Percentiles rank a stretch among this genome's conserved stretches.
Conservation (phyloP, 2,329 filamentous ascomycete species). For the Fusarium equiseti region DNA sequence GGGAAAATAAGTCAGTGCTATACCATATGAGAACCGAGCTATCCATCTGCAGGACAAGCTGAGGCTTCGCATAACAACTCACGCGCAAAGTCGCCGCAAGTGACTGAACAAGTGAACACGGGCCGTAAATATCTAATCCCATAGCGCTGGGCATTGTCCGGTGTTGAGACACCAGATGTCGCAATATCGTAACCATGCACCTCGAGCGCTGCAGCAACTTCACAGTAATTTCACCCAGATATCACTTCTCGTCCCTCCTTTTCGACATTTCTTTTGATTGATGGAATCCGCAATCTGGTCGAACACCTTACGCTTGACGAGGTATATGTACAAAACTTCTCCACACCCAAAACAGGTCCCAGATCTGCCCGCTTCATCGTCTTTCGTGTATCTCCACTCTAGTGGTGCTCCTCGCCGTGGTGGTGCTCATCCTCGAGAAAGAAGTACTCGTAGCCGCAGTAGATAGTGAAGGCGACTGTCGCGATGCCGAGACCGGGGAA, state of each 20-base stretch:
- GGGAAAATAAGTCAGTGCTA: background rate
- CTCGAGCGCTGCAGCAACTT: background rate
- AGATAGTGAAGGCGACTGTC: constrained; percentile 88
- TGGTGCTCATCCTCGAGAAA: constrained; percentile 82
- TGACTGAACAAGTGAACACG: background rate
- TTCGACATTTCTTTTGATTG: constrained; percentile 39
- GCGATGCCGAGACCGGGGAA: constrained; percentile 95
- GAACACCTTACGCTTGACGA: constrained; percentile 32
- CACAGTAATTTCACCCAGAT: background rate
- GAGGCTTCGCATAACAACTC: background rate
- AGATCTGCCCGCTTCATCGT: constrained; percentile 21
- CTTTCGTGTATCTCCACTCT: constrained; percentile 45
- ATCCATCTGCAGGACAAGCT: background rate
- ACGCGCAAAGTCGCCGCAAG: background rate
- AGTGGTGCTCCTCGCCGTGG: constrained; percentile 68
- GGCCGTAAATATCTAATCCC: background rate
- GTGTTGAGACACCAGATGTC: background rate
- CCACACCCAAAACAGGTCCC: constrained; percentile 16
- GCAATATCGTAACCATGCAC: background rate
- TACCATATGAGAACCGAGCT: background rate
- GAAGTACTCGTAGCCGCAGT: constrained; percentile 90
- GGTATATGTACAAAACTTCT: constrained; percentile 46
- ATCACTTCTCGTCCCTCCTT: background rate
- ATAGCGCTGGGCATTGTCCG: background rate
- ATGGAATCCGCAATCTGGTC: constrained; percentile 33